Conservation (phyloP, 2,329 filamentous ascomycete species). For the Claviceps citrina region DNA sequence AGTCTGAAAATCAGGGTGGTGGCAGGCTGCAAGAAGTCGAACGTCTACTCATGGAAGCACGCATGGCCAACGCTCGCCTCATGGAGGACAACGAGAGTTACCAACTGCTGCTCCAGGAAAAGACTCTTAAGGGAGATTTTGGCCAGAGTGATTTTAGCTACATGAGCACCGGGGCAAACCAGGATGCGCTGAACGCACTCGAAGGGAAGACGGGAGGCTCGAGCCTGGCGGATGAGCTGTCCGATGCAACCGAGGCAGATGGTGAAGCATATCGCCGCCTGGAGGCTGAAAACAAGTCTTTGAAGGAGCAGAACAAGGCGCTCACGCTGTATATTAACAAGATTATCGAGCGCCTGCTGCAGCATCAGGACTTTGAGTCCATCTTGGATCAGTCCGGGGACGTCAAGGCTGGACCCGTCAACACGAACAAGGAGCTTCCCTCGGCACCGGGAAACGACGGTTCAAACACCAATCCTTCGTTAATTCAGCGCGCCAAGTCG, state of each 20-base stretch:
- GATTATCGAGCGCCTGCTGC: constrained; percentile 87
- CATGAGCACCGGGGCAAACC: constrained; percentile 41
- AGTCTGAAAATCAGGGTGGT: constrained; percentile 84
- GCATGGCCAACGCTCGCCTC: constrained; percentile 86
- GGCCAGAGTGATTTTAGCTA: constrained; percentile 67
- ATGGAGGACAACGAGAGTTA: constrained; percentile 99
- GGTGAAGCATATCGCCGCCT: constrained; percentile 48
- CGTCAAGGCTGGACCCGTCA: constrained; percentile 19
- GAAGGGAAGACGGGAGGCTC: constrained; percentile 39
- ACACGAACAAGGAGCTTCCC: constrained; percentile 73
- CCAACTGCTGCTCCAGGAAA: constrained; percentile 83
- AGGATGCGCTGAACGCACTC: constrained; percentile 48
- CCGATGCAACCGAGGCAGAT: constrained; percentile 48
- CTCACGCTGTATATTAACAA: constrained; percentile 97
- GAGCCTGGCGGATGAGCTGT: constrained; percentile 78
- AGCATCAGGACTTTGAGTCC: constrained; percentile 88
- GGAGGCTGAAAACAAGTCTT: constrained; percentile 61
- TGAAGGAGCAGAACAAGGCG: constrained; percentile 93
- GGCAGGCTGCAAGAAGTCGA: constrained; percentile 82
- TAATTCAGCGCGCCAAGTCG: constrained; percentile 47
- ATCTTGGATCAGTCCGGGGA: constrained; percentile 72
- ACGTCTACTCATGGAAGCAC: constrained; percentile 73
- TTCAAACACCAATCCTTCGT: constrained; percentile 25
- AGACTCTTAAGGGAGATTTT: constrained; percentile 90
- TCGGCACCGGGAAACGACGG: constrained; percentile 37